Percentiles rank a stretch among this genome's conserved stretches.
phyloP scores from a whole-genome alignment of 2,329 filamentous ascomycete genomes.

The Xylariaceae sp. region DNA sequence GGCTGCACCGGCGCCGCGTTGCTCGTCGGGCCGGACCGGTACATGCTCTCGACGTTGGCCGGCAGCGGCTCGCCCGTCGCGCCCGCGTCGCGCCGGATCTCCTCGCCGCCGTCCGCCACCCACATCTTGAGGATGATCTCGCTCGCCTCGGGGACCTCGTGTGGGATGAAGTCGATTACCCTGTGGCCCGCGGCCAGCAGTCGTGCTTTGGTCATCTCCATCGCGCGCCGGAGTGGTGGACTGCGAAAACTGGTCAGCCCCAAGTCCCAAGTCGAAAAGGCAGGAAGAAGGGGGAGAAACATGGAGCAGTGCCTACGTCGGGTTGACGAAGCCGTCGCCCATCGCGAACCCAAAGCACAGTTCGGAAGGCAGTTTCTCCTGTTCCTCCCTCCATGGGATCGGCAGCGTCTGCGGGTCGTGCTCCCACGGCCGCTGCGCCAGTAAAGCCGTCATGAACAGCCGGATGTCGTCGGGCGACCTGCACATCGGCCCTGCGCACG shows the following conservation, averaged over 20 bases:
- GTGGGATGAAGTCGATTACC: slow-evolving; percentile 13
- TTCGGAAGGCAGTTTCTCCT: slow-evolving; percentile 11
- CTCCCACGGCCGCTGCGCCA: slow-evolving; percentile 4
- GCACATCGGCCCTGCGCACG: slow-evolving; percentile 5
- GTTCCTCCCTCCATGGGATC: slow-evolving; percentile 10
- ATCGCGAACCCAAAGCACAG: slow-evolving; percentile 15
- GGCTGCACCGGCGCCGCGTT: slow-evolving; percentile 8
- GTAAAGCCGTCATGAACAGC: slow-evolving; percentile 5
- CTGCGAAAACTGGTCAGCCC: too few species aligned
- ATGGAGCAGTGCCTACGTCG: slow-evolving; percentile 5
- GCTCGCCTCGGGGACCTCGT: slow-evolving; percentile 9
- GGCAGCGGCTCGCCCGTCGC: slow-evolving; percentile 17
- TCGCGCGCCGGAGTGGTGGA: slow-evolving; percentile 11
- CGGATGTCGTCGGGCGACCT: slow-evolving; percentile 6
- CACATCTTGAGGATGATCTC: slow-evolving; percentile 14
- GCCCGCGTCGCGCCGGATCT: slow-evolving; percentile 14
- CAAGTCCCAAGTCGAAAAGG: too few species aligned
- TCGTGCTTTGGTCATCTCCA: slow-evolving; percentile 15
- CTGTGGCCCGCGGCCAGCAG: slow-evolving; percentile 12
- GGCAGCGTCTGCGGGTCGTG: slow-evolving; percentile 7
- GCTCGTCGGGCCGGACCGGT: slow-evolving; percentile 10
- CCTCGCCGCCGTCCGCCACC: slow-evolving; percentile 12
- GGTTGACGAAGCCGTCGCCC: slow-evolving; percentile 15
- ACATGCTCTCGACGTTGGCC: slow-evolving; percentile 11
- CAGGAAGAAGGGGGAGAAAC: too few species aligned